Base-by-base conservation (phyloP, 495 filamentous ascomycete genomes). In the Tuber aestivum region DNA sequence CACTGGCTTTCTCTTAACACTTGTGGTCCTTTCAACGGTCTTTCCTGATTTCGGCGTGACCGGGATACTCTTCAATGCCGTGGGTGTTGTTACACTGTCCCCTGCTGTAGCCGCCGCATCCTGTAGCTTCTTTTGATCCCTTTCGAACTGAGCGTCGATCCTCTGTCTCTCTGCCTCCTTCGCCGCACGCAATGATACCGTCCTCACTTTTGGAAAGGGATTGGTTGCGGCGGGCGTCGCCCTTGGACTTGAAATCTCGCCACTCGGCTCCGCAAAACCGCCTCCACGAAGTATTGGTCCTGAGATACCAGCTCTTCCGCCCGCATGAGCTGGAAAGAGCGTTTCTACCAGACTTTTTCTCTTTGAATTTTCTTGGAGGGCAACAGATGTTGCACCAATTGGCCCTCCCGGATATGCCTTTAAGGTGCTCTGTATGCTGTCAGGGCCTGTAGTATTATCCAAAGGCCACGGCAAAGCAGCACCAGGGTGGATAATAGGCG, bases 401-500 rank as follows among this genome's bases (percentile, higher is more conserved):
- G 12, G 27, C 56, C 27, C 56, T 35, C 56, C 56, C 8, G 65
- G 56, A 42, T 76, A 70, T 9, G 75, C 42, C 65, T 73, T 72
- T 32, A 41, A 10, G 7, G 79, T 70, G 35, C 74, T 80, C 69
- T 72, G 75, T 18, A 70, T 70, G 18, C 50, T 72, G 6, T 76
- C 72, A 16, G 68, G 21, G 14, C 35, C 56, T 2, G 37, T 27
- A 4, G 70, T 48, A 3, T 42, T 41, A n/a, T 81, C 72, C 35
- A 77, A 79, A 23, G 78, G 72, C 80, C 80, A 82, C 44, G 79
- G 73, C 4, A 79, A 42, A 9, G 70, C 74, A 27, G 71, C 72
- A 0, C 80, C 79, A 18, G 80, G 80, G 69, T 82, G 80, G 20
- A 82, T 79, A 40, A 81, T 81, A 12, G 80, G 80, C n/a, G 72